phyloP scores from a whole-genome alignment of 768 basidiomycete genomes.

The Lactarius pseudohatsudake region DNA sequence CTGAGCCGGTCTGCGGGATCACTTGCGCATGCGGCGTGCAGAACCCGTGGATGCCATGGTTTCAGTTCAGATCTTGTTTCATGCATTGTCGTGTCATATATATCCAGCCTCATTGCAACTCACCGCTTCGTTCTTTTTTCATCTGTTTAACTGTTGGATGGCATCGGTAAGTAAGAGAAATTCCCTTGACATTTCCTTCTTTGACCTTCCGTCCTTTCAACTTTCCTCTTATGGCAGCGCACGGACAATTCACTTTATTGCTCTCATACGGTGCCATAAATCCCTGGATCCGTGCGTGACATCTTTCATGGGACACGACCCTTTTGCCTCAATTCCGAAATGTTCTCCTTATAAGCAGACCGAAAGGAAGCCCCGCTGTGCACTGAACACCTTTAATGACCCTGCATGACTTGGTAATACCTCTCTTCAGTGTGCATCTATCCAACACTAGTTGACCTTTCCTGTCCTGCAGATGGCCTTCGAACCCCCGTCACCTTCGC shows the following conservation, averaged over 20 bases:
- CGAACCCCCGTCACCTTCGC: conserved; percentile 31
- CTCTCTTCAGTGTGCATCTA: conserved; percentile 7
- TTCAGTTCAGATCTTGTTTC: conserved; percentile 30
- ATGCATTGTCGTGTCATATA: conserved; percentile 30
- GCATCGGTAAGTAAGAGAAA: conserved; percentile 28
- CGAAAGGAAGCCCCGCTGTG: conserved; percentile 19
- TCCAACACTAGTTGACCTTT: conserved; percentile 5
- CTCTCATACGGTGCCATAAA: conserved; percentile 31
- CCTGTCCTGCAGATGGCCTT: conserved; percentile 28
- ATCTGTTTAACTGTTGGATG: conserved; percentile 25
- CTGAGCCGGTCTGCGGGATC: conserved; percentile 26
- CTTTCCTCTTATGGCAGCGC: conserved; percentile 30
- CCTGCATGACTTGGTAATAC: conserved; percentile 24
- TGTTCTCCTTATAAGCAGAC: conserved; percentile 28
- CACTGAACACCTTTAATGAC: conserved; percentile 22
- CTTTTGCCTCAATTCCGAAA: conserved; percentile 28
- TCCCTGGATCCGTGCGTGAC: conserved; percentile 31
- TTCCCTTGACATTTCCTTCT: conserved; percentile 33
- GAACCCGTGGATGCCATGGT: conserved; percentile 28
- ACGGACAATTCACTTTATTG: conserved; percentile 27
- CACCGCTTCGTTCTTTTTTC: conserved; percentile 28
- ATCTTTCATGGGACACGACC: conserved; percentile 27
- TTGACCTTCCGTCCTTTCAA: conserved; percentile 29
- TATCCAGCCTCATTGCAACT: conserved; percentile 30
- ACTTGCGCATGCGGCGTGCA: conserved; percentile 21